Conservation (phyloP, 441 rosid species). For the Manihot esculenta region DNA sequence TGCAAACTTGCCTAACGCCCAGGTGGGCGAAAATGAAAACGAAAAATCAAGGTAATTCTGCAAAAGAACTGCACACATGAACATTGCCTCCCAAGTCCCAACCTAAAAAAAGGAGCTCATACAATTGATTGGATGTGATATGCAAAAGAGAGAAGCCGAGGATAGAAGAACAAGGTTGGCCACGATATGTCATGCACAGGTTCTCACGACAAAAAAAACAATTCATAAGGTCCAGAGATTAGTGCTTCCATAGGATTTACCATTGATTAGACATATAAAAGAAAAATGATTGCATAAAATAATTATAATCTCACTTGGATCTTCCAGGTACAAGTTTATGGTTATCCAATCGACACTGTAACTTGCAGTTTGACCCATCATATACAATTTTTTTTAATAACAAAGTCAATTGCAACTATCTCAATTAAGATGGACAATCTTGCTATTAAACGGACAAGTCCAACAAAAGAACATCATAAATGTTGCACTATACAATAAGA, state of each 20-base stretch:
- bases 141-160: background rate
- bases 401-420: background rate
- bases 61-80: background rate
- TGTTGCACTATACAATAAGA: background rate
- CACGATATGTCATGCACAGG: background rate
- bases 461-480: background rate
- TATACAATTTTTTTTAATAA: background rate
- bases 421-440: background rate
- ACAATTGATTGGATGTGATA: background rate
- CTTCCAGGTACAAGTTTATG: background rate
- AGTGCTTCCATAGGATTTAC: background rate
- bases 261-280: background rate
- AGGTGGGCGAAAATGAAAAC: too few species aligned
- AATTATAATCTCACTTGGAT: background rate
- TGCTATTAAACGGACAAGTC: background rate
- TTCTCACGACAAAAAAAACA: conserved; percentile 4
- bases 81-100: background rate
- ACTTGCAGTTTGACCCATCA: background rate
- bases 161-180: background rate
- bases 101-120: background rate
- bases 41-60: background rate
- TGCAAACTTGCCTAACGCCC: background rate
- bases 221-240: background rate
- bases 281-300: background rate
- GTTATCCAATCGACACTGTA: background rate